Base-by-base conservation (phyloP, 1,284 basidiomycete genomes). In the Puccinia hordei region DNA sequence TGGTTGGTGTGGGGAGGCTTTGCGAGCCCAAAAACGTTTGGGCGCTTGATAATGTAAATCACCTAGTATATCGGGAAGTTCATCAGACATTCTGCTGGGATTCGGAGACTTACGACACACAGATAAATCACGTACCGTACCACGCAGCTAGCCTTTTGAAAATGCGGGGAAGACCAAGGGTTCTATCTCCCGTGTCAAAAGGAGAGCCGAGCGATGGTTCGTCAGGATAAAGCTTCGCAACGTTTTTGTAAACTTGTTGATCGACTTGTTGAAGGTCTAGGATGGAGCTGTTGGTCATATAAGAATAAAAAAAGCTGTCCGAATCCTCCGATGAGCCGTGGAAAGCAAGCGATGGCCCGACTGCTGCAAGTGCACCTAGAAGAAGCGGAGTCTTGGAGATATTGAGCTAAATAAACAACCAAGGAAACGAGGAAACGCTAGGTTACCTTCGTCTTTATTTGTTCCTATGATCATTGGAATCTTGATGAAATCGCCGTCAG, bases 131-230 rank as follows among this genome's bases (percentile, higher is more conserved):
- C 77, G 10, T 63, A 79, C 77, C 77, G 59, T 41, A 72, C 77
- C 77, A 79, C 15, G 77, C 66, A 30, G 77, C 68, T 33, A 79
- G 22, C 46, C 77, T 35, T 51, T 79, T 79, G 57, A 72, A 79
- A 22, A 61, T 79, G 44, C 17, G 22, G 27, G 66, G 77, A 2
- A 72, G 66, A n/a, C 77, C 77, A 35, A 79, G 72, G 17, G 77
- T 79, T 17, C 27, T 13, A 51, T 72, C 61, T 13, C 83, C 83
- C 0, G 83, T 83, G n/a, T 68, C 75, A 81, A 80, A 84, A 1
- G 83, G 83, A 41, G 81, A 82, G 2, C 83, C 83, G 27, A 71
- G 24, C 1, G 41, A 27, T 1, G 81, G 83, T 12, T 81, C 81
- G 49, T 82, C 61, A 15, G 82, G 82, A 75, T 84, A 84, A 10